phyloP scores from a whole-genome alignment of 2,329 filamentous ascomycete genomes.

The Ascochyta lentis region DNA sequence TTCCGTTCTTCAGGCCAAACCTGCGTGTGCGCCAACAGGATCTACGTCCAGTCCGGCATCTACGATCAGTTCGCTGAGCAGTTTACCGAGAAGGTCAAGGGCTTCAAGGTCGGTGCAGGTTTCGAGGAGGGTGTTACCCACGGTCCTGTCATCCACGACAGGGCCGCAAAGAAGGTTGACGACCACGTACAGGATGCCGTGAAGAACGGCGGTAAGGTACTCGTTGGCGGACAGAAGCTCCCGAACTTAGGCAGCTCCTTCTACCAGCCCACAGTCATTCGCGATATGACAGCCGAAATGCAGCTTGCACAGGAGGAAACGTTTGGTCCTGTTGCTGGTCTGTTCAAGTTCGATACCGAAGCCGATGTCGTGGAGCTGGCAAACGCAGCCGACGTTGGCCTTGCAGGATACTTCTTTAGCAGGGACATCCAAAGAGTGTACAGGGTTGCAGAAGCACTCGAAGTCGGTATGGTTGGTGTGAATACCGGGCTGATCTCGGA shows the following conservation, averaged over 20 bases:
- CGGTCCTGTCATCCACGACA: conserved; percentile 83
- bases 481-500: conserved; percentile 60
- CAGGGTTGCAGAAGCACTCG: conserved; percentile 69
- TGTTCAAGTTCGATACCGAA: conserved; percentile 89
- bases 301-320: conserved; percentile 86
- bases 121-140: conserved; percentile 76
- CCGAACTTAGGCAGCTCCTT: conserved; percentile 82
- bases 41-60: conserved; percentile 79
- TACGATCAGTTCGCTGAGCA: conserved; percentile 76
- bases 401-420: conserved; percentile 94
- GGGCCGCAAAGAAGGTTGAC: conserved; percentile 61
- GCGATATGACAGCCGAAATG: conserved; percentile 87
- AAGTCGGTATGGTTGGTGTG: conserved; percentile 84
- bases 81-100: conserved; percentile 74
- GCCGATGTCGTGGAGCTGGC: conserved; percentile 85
- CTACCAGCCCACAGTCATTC: conserved; percentile 87
- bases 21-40: conserved; percentile 79
- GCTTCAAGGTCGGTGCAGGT: conserved; percentile 77
- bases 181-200: conserved; percentile 46
- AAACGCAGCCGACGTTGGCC: conserved; percentile 81
- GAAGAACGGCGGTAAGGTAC: conserved; percentile 41
- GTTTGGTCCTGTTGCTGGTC: conserved; percentile 88
- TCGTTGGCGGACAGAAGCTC: conserved; percentile 68
- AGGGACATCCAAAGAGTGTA: conserved; percentile 65
- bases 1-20: conserved; percentile 96